phyloP scores from a whole-genome alignment of 108 stramenopile species.

The Skeletonema potamos region DNA sequence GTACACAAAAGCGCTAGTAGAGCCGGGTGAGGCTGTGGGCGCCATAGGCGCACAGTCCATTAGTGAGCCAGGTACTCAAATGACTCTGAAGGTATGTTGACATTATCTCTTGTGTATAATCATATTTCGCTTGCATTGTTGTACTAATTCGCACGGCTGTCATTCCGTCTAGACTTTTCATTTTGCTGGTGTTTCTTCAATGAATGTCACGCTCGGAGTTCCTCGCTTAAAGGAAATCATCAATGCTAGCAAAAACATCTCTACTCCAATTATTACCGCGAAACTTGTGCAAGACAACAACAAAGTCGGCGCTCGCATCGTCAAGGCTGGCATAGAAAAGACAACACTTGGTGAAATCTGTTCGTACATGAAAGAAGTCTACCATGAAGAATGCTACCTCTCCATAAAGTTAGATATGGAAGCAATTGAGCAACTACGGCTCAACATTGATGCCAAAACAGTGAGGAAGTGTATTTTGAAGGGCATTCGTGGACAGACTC shows the following conservation, averaged over 20 bases:
- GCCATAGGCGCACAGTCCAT: conserved; percentile 97
- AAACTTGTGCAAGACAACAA: conserved; percentile 85
- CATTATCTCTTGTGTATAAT: not conserved
- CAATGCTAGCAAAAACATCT: conserved; percentile 96
- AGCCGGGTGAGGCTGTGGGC: conserved; percentile 97
- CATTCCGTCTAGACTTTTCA: conserved; percentile 85
- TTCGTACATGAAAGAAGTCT: conserved; percentile 94
- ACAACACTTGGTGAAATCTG: conserved; percentile 95
- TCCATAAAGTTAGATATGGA: conserved; percentile 92
- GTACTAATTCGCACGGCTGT: conserved; percentile 4
- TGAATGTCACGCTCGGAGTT: conserved; percentile 99
- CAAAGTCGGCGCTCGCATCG: conserved; percentile 87
- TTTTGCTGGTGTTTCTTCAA: conserved; percentile 98
- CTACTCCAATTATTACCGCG: conserved; percentile 99
- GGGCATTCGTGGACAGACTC: conserved; percentile 65
- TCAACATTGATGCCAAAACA: conserved; percentile 81
- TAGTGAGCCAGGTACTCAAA: conserved; percentile 97
- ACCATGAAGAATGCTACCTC: conserved; percentile 78
- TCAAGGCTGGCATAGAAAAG: conserved; percentile 97
- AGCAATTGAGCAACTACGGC: conserved; percentile 88
- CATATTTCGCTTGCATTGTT: conserved; percentile 35
- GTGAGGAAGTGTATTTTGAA: conserved; percentile 84
- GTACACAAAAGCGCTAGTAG: conserved; percentile 72
- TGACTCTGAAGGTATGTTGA: conserved; percentile 86
- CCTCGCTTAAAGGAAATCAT: conserved; percentile 99